Conservation (phyloP, 1,284 basidiomycete species). For the Apiotrichum brassicae region DNA sequence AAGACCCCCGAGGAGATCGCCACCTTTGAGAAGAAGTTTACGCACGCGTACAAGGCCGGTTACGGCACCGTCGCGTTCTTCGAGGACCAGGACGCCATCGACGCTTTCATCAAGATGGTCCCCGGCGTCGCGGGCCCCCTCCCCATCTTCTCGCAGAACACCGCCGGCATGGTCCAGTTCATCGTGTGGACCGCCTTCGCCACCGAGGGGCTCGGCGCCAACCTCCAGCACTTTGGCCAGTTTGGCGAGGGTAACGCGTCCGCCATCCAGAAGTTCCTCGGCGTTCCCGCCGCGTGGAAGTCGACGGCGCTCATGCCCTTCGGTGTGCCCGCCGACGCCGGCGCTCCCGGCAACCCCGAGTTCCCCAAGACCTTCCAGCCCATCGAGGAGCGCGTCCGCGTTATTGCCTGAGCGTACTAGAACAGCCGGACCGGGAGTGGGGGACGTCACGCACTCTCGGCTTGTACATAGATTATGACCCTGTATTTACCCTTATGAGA, state of each 20-base stretch:
- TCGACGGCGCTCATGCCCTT: slow-evolving; percentile 45
- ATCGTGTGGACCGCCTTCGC: slow-evolving; percentile 45
- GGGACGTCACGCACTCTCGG: neutral
- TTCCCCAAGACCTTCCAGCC: slow-evolving; percentile 30
- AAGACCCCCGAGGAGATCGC: slow-evolving; percentile 5
- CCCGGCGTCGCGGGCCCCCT: slow-evolving; percentile 26
- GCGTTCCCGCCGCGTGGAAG: slow-evolving; percentile 38
- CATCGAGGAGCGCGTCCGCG: slow-evolving; percentile 12
- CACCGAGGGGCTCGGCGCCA: slow-evolving; percentile 44
- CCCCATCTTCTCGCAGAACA: slow-evolving; percentile 12
- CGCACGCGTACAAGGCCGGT: slow-evolving; percentile 40
- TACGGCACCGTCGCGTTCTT: slow-evolving; percentile 51
- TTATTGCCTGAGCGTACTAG: slow-evolving; percentile 4
- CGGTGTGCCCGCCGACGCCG: slow-evolving; percentile 26
- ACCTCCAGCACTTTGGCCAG: slow-evolving; percentile 35
- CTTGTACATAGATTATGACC: neutral
- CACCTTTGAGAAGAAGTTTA: slow-evolving; percentile 29
- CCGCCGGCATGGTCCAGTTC: slow-evolving; percentile 37
- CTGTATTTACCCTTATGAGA: too few species aligned
- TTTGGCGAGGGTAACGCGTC: slow-evolving; percentile 18
- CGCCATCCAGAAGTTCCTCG: slow-evolving; percentile 32
- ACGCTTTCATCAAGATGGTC: slow-evolving; percentile 45
- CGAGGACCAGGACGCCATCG: slow-evolving; percentile 47
- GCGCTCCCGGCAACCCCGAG: slow-evolving; percentile 7
- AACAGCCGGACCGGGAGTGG: neutral